Percentiles rank a stretch among this genome's conserved stretches.
Conservation (phyloP, 1,284 basidiomycete genomes). For the Fereydounia khargensis region DNA sequence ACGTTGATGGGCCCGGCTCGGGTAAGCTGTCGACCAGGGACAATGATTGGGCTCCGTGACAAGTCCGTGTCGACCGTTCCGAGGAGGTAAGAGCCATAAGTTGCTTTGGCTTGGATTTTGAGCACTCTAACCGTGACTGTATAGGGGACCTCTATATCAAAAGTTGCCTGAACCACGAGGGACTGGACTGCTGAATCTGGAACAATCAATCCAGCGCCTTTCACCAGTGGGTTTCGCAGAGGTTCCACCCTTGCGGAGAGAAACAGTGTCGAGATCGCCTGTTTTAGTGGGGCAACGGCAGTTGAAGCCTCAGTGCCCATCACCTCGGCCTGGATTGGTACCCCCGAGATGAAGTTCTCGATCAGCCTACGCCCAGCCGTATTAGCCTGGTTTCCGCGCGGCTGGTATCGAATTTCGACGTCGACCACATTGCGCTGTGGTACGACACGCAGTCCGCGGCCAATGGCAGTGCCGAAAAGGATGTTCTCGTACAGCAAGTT, state of each 20-base stretch:
- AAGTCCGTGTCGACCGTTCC: conserved; percentile 62
- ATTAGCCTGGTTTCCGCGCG: conserved; percentile 64
- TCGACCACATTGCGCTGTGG: conserved; percentile 36
- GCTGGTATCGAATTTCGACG: conserved; percentile 68
- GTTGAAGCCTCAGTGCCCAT: conserved; percentile 66
- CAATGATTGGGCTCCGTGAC: conserved; percentile 64
- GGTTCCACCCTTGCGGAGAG: conserved; percentile 70
- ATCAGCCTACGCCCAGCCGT: conserved; percentile 66
- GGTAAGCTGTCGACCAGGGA: conserved; percentile 67
- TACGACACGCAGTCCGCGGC: conserved; percentile 59
- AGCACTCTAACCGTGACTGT: conserved; percentile 72
- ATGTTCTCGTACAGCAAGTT: conserved; percentile 64
- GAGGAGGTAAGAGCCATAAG: conserved; percentile 58
- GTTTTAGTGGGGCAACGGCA: conserved; percentile 67
- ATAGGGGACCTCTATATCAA: conserved; percentile 69
- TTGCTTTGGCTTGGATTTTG: conserved; percentile 65
- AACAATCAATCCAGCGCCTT: conserved; percentile 50
- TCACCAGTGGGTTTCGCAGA: conserved; percentile 68
- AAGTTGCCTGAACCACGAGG: conserved; percentile 30
- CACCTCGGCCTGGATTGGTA: conserved; percentile 66
- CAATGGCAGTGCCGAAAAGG: conserved; percentile 66
- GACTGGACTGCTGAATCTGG: conserved; percentile 55
- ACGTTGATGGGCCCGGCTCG: conserved; percentile 67
- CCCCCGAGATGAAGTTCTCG: conserved; percentile 71
- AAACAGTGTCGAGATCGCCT: conserved; percentile 67